Evolutionary conservation across 495 filamentous ascomycete species (phyloP), one percentile per base, ranked within the genome.

Genomic region (Aspergillus saccharolyticus): DNA sequence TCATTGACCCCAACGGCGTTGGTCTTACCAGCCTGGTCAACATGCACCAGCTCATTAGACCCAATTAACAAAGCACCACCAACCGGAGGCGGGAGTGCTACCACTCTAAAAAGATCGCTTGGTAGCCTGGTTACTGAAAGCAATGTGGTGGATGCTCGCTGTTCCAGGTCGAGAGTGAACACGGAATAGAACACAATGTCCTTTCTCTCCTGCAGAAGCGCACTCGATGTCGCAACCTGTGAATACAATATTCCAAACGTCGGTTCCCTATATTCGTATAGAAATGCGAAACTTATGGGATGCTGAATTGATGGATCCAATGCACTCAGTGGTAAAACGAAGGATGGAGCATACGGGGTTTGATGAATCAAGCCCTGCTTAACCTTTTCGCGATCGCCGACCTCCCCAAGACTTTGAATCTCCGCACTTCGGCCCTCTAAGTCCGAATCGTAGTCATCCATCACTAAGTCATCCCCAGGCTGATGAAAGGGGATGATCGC

Each of bases 191-290:
- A 86, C 48, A 94, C 75, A 58, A 85, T 82, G 73, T 97, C 95
- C 62, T 87, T 91, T 58, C 92, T 81, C 65, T 91, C 89, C 54
- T 80, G 74, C 21, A 90, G 69, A 61, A 96, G 75, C 3, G 89
- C 85, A 56, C 75, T 77, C 24, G 90, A 91, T 20, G 89, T 89
- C 54, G 80, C 75, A 54, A 80, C 72, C 50, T 85, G 83, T 1
- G 90, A 87, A 54, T 90, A 95, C 44, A 98, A 73, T 60, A 98
- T 90, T 39, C 94, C 94, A 73, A 99, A 96, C 1, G 94, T 97
- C 22, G 94, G 94, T 72, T 96, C 94, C 57, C 94, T 86, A 70
- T 97, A 99, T 74, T 97, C 93, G 76, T 97, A 83, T 57, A 99
- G 79, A 71, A 99, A 99, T 42, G 89, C 85, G 63, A 99, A 80